Evolutionary conservation across 2,329 filamentous ascomycete genomes (phyloP), one percentile per base, ranked within the genome.

Genomic region (Penicillium sp.): DNA sequence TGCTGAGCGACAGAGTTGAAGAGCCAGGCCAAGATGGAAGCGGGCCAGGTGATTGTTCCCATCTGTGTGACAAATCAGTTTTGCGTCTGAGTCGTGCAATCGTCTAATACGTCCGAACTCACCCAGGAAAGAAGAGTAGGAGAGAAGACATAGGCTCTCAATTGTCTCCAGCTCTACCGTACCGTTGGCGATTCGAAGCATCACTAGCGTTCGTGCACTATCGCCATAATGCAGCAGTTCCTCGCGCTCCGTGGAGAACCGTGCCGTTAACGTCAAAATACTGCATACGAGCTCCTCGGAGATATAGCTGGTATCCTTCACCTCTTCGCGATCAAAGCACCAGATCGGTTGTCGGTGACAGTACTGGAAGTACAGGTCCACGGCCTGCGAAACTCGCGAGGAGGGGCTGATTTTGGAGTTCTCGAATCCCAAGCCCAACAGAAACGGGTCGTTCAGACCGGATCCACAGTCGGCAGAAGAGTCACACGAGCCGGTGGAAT

Each of bases 171-270:
- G 59, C 43, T 74, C 72, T 2, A 78, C 76, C 0, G 73, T 71
- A 2, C 76, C 76, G 48, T 76, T 76, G 1, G 76, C 75, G 33
- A 78, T 72, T 18, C 75, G 73, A 4, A 76, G 66, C 75, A 77
- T 78, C 13, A 66, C 58, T 29, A 66, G 29, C 1, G 56, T 65
- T 41, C 58, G 53, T 65, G 69, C 53, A 68, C 58, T 47, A 59
- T 72, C 62, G 62, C 72, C 36, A 68, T 75, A 61, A 64, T 62
- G 56, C 50, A 60, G 52, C 9, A 57, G 36, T 45, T 64, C 57
- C 24, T 61, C 57, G 4, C 49, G 49, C 12, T 67, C 64, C 37
- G 55, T 55, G 2, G 61, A 62, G 44, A 68, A 68, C 1, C 64
- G 61, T 3, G 58, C 51, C 0, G 66, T 62, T 27, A 70, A 53